Evolutionary conservation across 2,329 filamentous ascomycete species (phyloP).

Genomic region (Pseudocercospora fijiensis): DNA sequence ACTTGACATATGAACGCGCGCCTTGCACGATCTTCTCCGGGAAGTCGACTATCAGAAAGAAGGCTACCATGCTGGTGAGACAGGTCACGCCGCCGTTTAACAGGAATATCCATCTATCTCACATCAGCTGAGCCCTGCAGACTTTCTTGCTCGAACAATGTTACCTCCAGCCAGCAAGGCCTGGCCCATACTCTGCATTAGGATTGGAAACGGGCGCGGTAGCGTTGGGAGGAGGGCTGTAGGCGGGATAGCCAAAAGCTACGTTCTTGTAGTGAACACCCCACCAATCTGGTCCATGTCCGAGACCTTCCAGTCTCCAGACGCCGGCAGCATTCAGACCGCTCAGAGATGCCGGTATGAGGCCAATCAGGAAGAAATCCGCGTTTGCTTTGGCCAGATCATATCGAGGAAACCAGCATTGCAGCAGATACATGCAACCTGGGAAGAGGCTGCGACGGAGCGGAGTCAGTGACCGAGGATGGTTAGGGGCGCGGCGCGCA

Average conservation of each 20-base stretch:
- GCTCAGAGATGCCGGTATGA: conserved; percentile 7
- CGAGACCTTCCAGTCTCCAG: not conserved
- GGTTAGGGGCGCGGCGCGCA: too few relatives aligned
- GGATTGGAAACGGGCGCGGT: not conserved
- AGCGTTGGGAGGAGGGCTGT: not conserved
- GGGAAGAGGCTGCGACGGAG: conserved; percentile 1
- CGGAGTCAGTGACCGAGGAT: not conserved
- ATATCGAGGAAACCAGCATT: conserved; percentile 11
- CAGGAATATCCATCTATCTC: conserved; percentile 5
- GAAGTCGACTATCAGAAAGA: conserved; percentile 17
- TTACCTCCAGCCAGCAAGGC: conserved; percentile 9
- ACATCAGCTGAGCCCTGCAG: not conserved
- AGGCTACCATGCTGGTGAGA: conserved; percentile 1
- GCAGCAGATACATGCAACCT: conserved; percentile 7
- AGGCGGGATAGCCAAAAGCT: not conserved
- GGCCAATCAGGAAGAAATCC: conserved; percentile 8
- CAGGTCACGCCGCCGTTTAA: conserved; percentile 4
- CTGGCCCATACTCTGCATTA: not conserved
- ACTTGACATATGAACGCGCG: conserved; percentile 2
- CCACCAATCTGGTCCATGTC: conserved; percentile 5
- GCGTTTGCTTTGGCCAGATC: conserved; percentile 12
- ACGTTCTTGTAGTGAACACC: not conserved
- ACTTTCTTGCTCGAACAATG: not conserved
- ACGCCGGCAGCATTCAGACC: conserved; percentile 8
- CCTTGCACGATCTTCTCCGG: conserved; percentile 8